Percentiles rank a stretch among this genome's conserved stretches.
phyloP scores from a whole-genome alignment of 768 basidiomycete genomes.

The Boletus speciosus region DNA sequence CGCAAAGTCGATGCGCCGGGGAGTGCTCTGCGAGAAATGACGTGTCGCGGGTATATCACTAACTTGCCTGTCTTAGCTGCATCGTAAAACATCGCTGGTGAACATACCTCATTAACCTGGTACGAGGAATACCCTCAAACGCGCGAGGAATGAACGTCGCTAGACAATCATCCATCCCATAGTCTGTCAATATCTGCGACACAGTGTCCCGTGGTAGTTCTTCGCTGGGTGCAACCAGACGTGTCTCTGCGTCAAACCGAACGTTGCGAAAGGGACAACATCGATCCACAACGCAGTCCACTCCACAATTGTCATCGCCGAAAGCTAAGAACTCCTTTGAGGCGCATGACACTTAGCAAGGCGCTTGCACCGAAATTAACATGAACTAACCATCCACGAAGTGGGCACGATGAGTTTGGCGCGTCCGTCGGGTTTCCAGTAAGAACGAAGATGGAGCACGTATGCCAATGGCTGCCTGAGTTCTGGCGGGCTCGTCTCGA shows the following conservation, averaged over 20 bases:
- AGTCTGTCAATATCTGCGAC: slow-evolving; percentile 7
- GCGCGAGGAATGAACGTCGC: slow-evolving; percentile 10
- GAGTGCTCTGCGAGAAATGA: background rate
- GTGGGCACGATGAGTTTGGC: slow-evolving; percentile 20
- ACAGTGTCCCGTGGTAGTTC: slow-evolving; percentile 11
- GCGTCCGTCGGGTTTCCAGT: slow-evolving; percentile 17
- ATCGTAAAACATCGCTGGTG: background rate
- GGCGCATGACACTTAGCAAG: background rate
- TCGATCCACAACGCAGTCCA: background rate
- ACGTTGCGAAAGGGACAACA: slow-evolving; percentile 18
- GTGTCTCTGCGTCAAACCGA: slow-evolving; percentile 11
- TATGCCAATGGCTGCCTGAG: slow-evolving; percentile 20
- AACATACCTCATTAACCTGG: slow-evolving; percentile 17
- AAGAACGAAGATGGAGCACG: slow-evolving; percentile 20
- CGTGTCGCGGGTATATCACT: slow-evolving; percentile 5
- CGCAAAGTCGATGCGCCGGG: slow-evolving; percentile 11
- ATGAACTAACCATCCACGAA: slow-evolving; percentile 25
- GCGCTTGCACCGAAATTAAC: background rate
- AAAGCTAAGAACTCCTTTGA: slow-evolving; percentile 10
- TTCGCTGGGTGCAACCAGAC: background rate
- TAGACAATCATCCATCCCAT: background rate
- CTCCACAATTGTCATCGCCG: background rate
- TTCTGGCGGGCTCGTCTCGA: slow-evolving; percentile 14
- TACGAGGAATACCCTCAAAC: slow-evolving; percentile 16
- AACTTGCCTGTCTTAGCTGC: slow-evolving; percentile 3